Conservation (phyloP, 306 rosid species). For the Canavalia ensiformis region DNA sequence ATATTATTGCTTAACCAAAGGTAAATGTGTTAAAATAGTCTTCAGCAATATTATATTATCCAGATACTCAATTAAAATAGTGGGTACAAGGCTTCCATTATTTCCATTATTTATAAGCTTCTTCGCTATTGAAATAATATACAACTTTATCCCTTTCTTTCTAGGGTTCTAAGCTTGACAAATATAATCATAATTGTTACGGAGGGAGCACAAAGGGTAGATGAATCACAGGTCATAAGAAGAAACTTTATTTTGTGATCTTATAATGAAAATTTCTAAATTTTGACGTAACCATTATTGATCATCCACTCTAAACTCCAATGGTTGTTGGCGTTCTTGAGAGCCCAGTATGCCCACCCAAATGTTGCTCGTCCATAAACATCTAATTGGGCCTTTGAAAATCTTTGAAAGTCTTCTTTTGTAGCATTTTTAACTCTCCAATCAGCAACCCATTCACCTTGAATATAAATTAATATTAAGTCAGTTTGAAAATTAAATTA, state of each 20-base stretch:
- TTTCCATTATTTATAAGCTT: neutral
- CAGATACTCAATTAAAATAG: neutral
- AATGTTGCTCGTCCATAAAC: conserved; percentile 75
- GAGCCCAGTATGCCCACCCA: conserved; percentile 91
- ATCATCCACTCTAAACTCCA: conserved; percentile 91
- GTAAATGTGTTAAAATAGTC: no score
- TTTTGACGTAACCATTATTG: conserved; percentile 68
- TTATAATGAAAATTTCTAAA: conserved; percentile 37
- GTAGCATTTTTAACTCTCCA: conserved; percentile 66
- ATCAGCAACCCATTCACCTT: conserved; percentile 87
- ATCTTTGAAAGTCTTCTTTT: conserved; percentile 68
- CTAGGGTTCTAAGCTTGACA: neutral
- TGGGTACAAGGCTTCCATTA: neutral
- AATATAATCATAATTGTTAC: neutral
- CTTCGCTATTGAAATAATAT: neutral
- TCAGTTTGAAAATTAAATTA: neutral
- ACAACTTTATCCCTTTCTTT: neutral
- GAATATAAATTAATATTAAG: neutral
- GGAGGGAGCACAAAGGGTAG: neutral
- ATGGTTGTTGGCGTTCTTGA: conserved; percentile 65
- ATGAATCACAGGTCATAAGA: neutral
- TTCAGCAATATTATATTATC: no score
- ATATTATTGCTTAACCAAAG: neutral
- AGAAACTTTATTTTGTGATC: neutral
- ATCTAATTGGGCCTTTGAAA: conserved; percentile 65